Evolutionary conservation across 1,139 yeast genomes (phyloP), one percentile per base, ranked within the genome.

Genomic region (Geotrichum reessii): DNA sequence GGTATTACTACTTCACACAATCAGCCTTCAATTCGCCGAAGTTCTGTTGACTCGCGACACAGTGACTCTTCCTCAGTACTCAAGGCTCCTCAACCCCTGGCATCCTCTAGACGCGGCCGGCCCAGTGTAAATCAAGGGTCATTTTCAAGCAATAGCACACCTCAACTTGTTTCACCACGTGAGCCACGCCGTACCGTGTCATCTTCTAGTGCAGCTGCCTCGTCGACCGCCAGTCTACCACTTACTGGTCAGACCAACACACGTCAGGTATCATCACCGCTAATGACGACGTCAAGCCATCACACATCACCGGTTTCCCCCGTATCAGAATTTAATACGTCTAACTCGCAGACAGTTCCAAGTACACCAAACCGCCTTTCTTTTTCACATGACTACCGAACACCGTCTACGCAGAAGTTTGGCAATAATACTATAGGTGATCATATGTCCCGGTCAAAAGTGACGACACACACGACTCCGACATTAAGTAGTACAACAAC

Each of bases 51-150:
- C 52, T 17, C 24, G 6, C 12, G 52, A 53, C 24, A 2, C 48
- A 14, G 19, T 24, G 22, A 12, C 47, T n/a, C n/a, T 37, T 19
- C 22, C n/a, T 47, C 52, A n/a, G 19, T n/a, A 14, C 19, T 37
- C 44, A 37, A 37, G 19, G 44, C 51, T 19, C 47, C 56, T 21
- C 19, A 24, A 7, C 47, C 56, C n/a, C 27, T 53, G 17, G 14
- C 47, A 21, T 44, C 49, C 3, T 25, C 21, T 12, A 14, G 31
- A 8, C 28, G 42, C 7, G 52, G 47, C n/a, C 14, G 56, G 31
- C 47, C 52, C 12, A 27, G 46, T 44, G 47, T 33, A n/a, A 40
- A 53, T 9, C 56, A 52, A 24, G 51, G 47, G 12, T 17, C 33
- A 12, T 24, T 33, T 2, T 17, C 51, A 2, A 24, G 31, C 28